Evolutionary conservation across 345 rosid genomes (phyloP).

Genomic region (Rhodamnia rubescens): DNA sequence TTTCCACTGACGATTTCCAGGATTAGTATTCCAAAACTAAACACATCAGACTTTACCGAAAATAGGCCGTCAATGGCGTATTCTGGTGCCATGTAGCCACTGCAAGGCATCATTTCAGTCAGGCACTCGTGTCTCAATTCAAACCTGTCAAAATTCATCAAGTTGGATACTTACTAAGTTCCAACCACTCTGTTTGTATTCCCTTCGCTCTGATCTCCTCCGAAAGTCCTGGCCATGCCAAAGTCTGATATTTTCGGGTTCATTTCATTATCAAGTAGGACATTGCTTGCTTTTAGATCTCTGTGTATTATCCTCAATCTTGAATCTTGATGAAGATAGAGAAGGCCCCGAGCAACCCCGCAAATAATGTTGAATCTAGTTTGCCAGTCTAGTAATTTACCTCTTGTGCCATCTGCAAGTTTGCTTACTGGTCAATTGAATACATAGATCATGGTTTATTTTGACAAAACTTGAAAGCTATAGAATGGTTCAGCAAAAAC

Average conservation of each 20-base stretch:
- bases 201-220: constrained; percentile 17
- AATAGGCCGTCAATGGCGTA: constrained; percentile 29
- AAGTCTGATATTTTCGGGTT: constrained; percentile 28
- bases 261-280: constrained; percentile 22
- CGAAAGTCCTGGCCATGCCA: constrained; percentile 20
- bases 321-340: constrained; percentile 35
- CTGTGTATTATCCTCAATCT: constrained; percentile 25
- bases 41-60: constrained; percentile 31
- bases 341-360: constrained; percentile 28
- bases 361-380: constrained; percentile 19
- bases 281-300: constrained; percentile 30
- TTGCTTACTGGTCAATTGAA: not conserved
- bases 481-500: not conserved
- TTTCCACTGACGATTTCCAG: constrained; percentile 25
- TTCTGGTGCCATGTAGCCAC: constrained; percentile 32
- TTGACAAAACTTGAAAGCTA: not conserved
- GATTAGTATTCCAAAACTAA: constrained; percentile 26
- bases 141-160: not conserved
- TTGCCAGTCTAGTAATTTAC: constrained; percentile 17
- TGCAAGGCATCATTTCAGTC: not conserved
- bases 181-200: constrained; percentile 28
- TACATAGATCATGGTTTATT: not conserved
- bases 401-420: constrained; percentile 10
- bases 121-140: not conserved
- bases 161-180: constrained; percentile 16